Percentiles rank a stretch among this genome's conserved stretches.
These are phyloP conservation scores for Angophora floribunda DNA, from an alignment of 345 rosid species.

Conservation along the genomic window DNA sequence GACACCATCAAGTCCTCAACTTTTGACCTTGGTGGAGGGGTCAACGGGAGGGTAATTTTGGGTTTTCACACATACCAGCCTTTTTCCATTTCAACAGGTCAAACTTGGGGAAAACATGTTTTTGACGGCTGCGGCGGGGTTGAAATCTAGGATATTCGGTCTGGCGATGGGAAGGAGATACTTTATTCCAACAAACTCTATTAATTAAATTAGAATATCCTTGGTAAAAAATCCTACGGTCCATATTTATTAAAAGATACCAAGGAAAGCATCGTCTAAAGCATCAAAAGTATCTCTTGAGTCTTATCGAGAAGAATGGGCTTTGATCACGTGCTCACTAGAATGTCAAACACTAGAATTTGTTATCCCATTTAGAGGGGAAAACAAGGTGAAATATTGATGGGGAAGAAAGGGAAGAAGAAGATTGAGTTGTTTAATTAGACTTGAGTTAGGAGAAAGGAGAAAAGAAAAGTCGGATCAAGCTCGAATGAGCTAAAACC, in stretches of 20 bases:
- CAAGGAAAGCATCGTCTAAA: not conserved
- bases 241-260: not conserved
- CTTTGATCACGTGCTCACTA: not conserved
- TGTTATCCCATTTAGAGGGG: not conserved
- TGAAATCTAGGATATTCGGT: not conserved
- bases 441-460: accelerated
- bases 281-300: accelerated
- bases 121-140: not conserved
- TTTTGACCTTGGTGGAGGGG: accelerated
- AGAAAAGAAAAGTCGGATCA: not conserved
- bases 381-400: not conserved
- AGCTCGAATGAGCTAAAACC: accelerated
- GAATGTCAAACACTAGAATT: not conserved
- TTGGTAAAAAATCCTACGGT: not conserved
- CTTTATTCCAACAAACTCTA: not conserved
- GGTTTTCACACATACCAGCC: not conserved
- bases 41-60: not conserved
- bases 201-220: not conserved
- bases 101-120: not conserved
- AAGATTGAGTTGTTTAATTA: not conserved
- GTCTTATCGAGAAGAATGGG: not conserved
- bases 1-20: not conserved
- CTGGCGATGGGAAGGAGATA: not conserved
- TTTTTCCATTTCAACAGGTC: not conserved
- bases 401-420: accelerated